These are phyloP conservation scores for Strigomonas culicis DNA, from an alignment of 208 protist genomes.

Conservation along the genomic window DNA sequence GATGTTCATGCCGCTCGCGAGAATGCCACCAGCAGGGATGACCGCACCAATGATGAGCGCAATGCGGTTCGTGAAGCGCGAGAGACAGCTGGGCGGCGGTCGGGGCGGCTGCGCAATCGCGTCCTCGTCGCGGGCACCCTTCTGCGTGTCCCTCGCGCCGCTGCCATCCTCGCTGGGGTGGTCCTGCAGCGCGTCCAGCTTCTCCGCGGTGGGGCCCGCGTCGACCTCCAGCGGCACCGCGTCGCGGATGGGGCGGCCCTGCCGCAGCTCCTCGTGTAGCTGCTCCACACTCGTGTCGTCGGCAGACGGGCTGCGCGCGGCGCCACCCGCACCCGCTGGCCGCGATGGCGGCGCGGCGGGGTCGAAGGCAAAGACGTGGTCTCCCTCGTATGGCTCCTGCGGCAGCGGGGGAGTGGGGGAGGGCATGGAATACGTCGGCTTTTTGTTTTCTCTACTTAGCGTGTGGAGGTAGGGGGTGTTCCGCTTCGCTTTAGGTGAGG, in stretches of 20 bases:
- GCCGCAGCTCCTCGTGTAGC: neutral
- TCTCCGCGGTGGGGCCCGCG: no score
- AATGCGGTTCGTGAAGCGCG: neutral
- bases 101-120: no score
- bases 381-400: no score
- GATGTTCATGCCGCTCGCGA: conserved; percentile 30
- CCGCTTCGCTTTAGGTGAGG: neutral
- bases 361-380: neutral
- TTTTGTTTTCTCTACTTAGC: neutral
- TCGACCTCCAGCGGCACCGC: no score
- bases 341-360: neutral
- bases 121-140: neutral
- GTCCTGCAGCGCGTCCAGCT: neutral
- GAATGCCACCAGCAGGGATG: conserved; percentile 28
- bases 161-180: neutral
- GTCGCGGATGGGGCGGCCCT: no score
- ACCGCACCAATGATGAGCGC: conserved; percentile 12
- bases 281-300: neutral
- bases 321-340: neutral
- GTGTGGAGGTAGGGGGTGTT: neutral
- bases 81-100: neutral
- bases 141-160: neutral
- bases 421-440: no score
- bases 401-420: no score
- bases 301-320: no score